Percentiles rank a stretch among this genome's conserved stretches.
Conservation (phyloP, 176 grass and related monocot species). For the Oryza punctata region DNA sequence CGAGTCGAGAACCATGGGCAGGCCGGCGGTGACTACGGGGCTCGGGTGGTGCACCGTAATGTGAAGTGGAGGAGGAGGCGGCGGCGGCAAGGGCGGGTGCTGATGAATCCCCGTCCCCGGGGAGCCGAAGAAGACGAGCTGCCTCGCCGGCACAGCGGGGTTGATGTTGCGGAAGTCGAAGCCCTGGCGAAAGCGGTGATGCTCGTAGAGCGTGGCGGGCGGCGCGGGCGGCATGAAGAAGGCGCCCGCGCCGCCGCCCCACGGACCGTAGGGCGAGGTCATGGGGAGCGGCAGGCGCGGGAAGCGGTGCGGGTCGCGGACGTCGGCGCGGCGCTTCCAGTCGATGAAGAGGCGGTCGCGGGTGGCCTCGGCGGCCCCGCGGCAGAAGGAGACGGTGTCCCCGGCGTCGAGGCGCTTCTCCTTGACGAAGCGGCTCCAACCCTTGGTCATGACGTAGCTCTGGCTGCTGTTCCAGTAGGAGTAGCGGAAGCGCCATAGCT, state of each 20-base stretch:
- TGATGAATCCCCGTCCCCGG: conserved; percentile 19
- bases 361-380: conserved; percentile 53
- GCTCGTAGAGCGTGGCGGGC: conserved; percentile 77
- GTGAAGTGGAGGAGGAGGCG: conserved; percentile 32
- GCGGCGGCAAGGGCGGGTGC: conserved; percentile 42
- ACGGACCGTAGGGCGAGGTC: conserved; percentile 35
- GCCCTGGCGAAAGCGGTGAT: conserved; percentile 72
- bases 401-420: conserved; percentile 92
- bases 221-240: conserved; percentile 65
- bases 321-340: conserved; percentile 76
- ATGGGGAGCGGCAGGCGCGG: conserved; percentile 47
- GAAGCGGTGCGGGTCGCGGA: conserved; percentile 42
- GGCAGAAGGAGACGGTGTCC: conserved; percentile 87
- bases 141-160: conserved; percentile 18
- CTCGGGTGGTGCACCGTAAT: conserved; percentile 57
- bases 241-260: conserved; percentile 39
- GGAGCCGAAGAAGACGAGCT: conserved; percentile 60
- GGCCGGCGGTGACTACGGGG: neutral
- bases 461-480: conserved; percentile 99
- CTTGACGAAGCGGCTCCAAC: conserved; percentile 98
- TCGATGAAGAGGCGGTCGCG: conserved; percentile 87
- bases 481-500: conserved; percentile 97
- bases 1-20: conserved; percentile 70
- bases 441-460: conserved; percentile 99
- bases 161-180: conserved; percentile 49